phyloP scores from a whole-genome alignment of 108 stramenopile species.

The Discostella stelligeroides region DNA sequence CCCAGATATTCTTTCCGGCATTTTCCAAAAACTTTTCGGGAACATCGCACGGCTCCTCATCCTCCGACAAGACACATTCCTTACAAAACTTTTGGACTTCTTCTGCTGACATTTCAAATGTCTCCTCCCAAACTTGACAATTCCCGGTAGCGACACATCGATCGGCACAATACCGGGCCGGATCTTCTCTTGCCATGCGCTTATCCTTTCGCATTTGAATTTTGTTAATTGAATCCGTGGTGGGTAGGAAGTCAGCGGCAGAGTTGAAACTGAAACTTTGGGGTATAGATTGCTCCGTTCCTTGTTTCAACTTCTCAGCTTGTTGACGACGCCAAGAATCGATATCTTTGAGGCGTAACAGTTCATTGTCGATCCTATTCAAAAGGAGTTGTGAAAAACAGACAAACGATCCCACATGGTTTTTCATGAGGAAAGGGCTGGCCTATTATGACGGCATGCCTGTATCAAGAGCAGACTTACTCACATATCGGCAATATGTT shows the following conservation, averaged over 20 bases:
- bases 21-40: constrained; percentile 56
- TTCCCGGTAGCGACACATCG: constrained; percentile 81
- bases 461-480: not conserved
- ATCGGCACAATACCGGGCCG: constrained; percentile 76
- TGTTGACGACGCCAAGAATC: constrained; percentile 23
- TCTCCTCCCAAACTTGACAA: constrained; percentile 76
- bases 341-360: constrained; percentile 19
- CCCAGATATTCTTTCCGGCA: constrained; percentile 40
- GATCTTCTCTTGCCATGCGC: constrained; percentile 64
- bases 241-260: constrained; percentile 16
- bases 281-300: constrained; percentile 14
- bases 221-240: constrained; percentile 19
- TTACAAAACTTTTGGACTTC: constrained; percentile 74
- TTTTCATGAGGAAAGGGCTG: too few species aligned
- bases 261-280: constrained; percentile 36
- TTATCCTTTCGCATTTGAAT: constrained; percentile 55
- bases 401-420: too few species aligned
- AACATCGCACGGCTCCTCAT: constrained; percentile 72
- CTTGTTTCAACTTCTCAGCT: constrained; percentile 25
- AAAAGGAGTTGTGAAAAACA: too few species aligned
- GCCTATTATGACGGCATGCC: too few species aligned
- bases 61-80: constrained; percentile 76
- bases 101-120: constrained; percentile 61
- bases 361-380: constrained; percentile 41
- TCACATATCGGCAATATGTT: constrained; percentile 37